Conservation (phyloP, 768 basidiomycete genomes). For the Termitomyces sp. region DNA sequence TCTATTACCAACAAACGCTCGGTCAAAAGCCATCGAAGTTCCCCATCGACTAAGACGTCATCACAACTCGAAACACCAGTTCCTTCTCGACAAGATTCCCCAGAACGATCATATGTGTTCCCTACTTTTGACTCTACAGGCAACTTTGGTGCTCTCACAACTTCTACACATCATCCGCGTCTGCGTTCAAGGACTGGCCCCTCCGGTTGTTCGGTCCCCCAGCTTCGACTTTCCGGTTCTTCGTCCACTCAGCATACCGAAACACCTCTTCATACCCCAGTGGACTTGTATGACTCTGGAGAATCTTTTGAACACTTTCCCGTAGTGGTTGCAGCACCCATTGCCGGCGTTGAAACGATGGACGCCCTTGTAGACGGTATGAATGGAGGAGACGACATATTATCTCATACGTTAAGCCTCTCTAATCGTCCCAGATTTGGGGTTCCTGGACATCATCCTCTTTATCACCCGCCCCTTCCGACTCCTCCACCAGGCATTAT, state of each 20-base stretch:
- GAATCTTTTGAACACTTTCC: conserved; percentile 49
- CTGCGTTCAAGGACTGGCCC: conserved; percentile 56
- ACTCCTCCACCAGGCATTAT: conserved; percentile 77
- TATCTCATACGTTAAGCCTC: conserved; percentile 29
- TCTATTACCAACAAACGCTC: conserved; percentile 27
- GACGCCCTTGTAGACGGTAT: conserved; percentile 87
- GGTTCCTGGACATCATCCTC: conserved; percentile 60
- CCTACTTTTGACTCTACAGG: conserved; percentile 31
- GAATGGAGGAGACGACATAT: conserved; percentile 68
- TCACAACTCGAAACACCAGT: conserved; percentile 1
- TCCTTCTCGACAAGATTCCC: conserved; percentile 8
- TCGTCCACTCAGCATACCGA: conserved; percentile 65
- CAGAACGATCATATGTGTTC: conserved; percentile 33
- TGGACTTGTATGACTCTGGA: conserved; percentile 34
- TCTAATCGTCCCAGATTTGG: conserved; percentile 48
- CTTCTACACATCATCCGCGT: conserved; percentile 31
- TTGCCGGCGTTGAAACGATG: conserved; percentile 79
- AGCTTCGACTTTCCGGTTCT: conserved; percentile 58
- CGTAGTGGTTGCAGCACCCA: conserved; percentile 69
- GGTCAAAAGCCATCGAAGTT: conserved; percentile 15
- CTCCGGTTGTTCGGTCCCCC: conserved; percentile 41
- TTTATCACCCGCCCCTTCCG: conserved; percentile 80
- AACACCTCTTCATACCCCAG: conserved; percentile 68
- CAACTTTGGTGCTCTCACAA: conserved; percentile 19
- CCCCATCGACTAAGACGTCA: conserved; percentile 18